Percentiles rank a stretch among this genome's conserved stretches.
Evolutionary conservation across 2,329 filamentous ascomycete species (phyloP).

Genomic region (Ceratocystis cacaofunesta): DNA sequence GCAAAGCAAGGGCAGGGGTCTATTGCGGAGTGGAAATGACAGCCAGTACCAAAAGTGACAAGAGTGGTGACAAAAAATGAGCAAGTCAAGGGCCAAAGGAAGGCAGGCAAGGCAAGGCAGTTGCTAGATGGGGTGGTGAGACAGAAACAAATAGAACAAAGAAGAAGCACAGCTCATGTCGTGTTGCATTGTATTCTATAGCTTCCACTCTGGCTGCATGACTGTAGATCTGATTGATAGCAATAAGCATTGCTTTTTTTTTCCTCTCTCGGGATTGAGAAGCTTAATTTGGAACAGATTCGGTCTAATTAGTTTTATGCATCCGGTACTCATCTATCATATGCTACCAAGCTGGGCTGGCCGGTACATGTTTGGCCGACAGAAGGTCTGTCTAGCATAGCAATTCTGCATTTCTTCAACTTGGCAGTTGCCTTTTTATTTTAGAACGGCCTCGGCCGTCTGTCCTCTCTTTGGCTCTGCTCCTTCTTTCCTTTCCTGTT

Average conservation of each 20-base stretch:
- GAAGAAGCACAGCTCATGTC: not conserved
- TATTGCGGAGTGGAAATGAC: not conserved
- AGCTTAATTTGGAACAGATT: too few species aligned
- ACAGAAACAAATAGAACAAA: conserved; percentile 3
- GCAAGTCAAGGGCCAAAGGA: not conserved
- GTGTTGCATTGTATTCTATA: not conserved
- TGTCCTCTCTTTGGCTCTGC: not conserved
- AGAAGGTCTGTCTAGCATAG: not conserved
- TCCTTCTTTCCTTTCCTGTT: not conserved
- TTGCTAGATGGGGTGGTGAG: not conserved
- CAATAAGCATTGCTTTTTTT: not conserved
- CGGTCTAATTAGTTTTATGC: too few species aligned
- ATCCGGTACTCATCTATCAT: not conserved
- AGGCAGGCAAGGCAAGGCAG: not conserved
- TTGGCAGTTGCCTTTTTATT: not conserved
- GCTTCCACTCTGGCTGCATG: not conserved
- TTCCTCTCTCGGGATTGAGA: too few species aligned
- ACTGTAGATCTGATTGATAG: not conserved
- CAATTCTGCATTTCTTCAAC: not conserved
- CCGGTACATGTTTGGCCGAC: too few species aligned
- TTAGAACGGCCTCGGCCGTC: not conserved
- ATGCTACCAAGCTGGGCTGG: not conserved
- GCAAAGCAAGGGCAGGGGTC: not conserved
- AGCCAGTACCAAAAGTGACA: not conserved
- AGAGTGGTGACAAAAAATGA: not conserved